phyloP scores from a whole-genome alignment of 1,139 yeast species.

The Groenewaldozyma auringiensis region DNA sequence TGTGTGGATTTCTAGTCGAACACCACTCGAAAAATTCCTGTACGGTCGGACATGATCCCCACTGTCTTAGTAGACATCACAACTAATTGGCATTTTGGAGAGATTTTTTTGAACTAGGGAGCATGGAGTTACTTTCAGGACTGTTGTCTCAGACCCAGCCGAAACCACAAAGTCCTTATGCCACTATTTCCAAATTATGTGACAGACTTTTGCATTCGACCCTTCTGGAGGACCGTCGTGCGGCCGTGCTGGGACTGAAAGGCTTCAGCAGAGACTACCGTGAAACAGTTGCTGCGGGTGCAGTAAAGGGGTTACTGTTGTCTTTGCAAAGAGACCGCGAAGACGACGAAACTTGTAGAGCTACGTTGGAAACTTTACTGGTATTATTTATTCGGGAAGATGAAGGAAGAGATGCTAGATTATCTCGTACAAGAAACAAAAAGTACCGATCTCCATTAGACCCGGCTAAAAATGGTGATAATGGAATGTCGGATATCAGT shows the following conservation, averaged over 20 bases:
- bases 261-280: conserved; percentile 85
- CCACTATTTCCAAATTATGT: conserved; percentile 81
- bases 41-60: too few relatives aligned
- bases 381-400: conserved; percentile 51
- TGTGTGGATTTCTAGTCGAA: too few relatives aligned
- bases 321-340: conserved; percentile 60
- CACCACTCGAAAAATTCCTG: too few relatives aligned
- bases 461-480: neutral
- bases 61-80: too few relatives aligned
- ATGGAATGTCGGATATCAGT: neutral
- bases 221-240: conserved; percentile 74
- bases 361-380: conserved; percentile 76
- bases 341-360: conserved; percentile 69
- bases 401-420: conserved; percentile 2
- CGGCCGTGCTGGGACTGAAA: conserved; percentile 85
- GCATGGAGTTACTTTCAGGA: conserved; percentile 37
- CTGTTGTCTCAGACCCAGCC: conserved; percentile 41
- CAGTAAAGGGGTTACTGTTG: conserved; percentile 64
- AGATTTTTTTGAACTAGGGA: too few relatives aligned
- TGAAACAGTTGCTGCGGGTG: conserved; percentile 85
- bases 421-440: conserved; percentile 27
- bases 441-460: conserved; percentile 71
- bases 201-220: conserved; percentile 83
- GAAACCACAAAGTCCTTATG: conserved; percentile 62
- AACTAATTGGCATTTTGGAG: too few relatives aligned